Percentiles rank a stretch among this genome's conserved stretches.
phyloP scores from a whole-genome alignment of 495 filamentous ascomycete species.

The Hypoxylon perforatum region DNA sequence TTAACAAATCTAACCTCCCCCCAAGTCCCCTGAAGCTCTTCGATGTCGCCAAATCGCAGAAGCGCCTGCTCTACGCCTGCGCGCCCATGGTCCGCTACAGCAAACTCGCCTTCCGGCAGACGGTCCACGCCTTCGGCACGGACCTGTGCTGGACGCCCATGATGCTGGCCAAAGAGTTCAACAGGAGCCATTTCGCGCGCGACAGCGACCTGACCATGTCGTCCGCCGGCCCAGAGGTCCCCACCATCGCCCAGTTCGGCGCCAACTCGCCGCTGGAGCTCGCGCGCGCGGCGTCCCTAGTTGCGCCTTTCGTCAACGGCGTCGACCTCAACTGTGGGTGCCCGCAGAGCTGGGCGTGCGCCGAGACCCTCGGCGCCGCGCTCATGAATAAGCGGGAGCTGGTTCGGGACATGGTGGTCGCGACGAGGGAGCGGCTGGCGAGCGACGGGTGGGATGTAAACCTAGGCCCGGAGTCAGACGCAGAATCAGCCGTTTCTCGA shows the following conservation, averaged over 20 bases:
- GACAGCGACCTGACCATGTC: conserved; percentile 63
- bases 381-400: conserved; percentile 69
- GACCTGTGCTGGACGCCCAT: conserved; percentile 77
- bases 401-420: conserved; percentile 68
- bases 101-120: conserved; percentile 73
- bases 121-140: conserved; percentile 66
- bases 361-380: conserved; percentile 69
- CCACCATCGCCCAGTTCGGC: conserved; percentile 73
- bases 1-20: conserved; percentile 18
- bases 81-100: conserved; percentile 78
- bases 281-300: conserved; percentile 67
- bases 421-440: conserved; percentile 56
- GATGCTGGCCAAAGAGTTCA: conserved; percentile 78
- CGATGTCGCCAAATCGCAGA: conserved; percentile 61
- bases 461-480: conserved; percentile 40
- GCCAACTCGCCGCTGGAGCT: conserved; percentile 66
- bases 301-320: conserved; percentile 68
- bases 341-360: conserved; percentile 75
- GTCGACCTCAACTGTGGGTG: conserved; percentile 78
- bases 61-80: conserved; percentile 64
- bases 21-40: conserved; percentile 69
- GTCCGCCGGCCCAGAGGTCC: conserved; percentile 50
- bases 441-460: conserved; percentile 58
- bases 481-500: conserved; percentile 13
- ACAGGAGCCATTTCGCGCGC: conserved; percentile 66